phyloP scores from a whole-genome alignment of 176 grass and related monocot species.

The Guadua angustifolia region DNA sequence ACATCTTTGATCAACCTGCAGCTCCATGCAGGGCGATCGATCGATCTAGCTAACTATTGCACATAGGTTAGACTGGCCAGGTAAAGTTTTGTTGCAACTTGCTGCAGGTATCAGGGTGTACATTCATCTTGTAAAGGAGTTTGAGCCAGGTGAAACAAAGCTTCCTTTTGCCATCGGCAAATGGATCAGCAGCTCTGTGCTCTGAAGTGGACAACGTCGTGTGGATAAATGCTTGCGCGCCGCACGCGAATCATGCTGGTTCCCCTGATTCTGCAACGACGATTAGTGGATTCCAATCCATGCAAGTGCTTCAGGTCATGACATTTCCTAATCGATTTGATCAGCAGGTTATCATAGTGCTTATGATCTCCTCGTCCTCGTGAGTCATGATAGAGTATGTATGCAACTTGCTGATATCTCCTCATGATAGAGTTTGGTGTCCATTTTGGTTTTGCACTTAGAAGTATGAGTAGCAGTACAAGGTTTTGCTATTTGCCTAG shows the following conservation, averaged over 20 bases:
- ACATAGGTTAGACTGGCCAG: neutral
- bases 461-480: neutral
- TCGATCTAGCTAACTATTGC: neutral
- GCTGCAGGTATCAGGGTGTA: conserved; percentile 4
- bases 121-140: conserved; percentile 16
- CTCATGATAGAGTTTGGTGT: neutral
- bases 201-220: neutral
- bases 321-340: neutral
- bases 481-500: conserved; percentile 1
- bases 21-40: neutral
- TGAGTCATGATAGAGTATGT: neutral
- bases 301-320: neutral
- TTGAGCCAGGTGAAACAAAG: neutral
- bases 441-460: neutral
- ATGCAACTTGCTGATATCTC: neutral
- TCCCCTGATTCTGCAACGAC: neutral
- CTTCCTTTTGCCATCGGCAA: neutral
- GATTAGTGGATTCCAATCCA: conserved; percentile 23
- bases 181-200: neutral
- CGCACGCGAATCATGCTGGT: neutral
- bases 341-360: neutral
- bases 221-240: conserved; percentile 47
- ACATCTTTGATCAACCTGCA: too few species aligned
- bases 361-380: conserved; percentile 1
- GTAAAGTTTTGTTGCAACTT: neutral